Percentiles rank a stretch among this genome's conserved stretches.
These are phyloP conservation scores for Botryosphaeria agaves DNA, from an alignment of 2,329 filamentous ascomycete species.

Conservation along the genomic window DNA sequence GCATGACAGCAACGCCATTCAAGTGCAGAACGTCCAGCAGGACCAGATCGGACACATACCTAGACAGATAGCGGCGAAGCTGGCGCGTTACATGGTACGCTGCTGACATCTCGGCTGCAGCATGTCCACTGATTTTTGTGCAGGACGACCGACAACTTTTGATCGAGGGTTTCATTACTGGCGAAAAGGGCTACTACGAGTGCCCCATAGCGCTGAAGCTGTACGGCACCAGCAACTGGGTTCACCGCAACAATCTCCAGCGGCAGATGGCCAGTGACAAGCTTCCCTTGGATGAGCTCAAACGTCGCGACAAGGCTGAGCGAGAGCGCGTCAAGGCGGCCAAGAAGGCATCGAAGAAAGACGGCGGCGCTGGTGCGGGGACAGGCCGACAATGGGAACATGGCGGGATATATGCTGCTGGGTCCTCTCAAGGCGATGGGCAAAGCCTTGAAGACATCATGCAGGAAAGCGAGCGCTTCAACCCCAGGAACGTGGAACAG, in stretches of 20 bases:
- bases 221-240: conserved; percentile 46
- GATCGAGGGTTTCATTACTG: conserved; percentile 53
- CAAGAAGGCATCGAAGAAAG: conserved; percentile 17
- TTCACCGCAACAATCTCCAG: conserved; percentile 37
- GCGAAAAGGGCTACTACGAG: conserved; percentile 48
- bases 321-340: conserved; percentile 28
- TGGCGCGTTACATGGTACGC: conserved; percentile 55
- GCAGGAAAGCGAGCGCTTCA: conserved; percentile 46
- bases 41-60: conserved; percentile 67
- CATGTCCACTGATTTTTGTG: too few relatives aligned
- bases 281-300: conserved; percentile 37
- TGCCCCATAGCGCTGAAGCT: conserved; percentile 55
- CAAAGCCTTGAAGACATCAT: conserved; percentile 46
- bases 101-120: too few relatives aligned
- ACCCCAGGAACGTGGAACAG: conserved; percentile 45
- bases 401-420: conserved; percentile 12
- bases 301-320: conserved; percentile 34
- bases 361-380: conserved; percentile 8
- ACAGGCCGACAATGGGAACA: conserved; percentile 2
- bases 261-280: conserved; percentile 44
- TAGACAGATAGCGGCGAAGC: conserved; percentile 45
- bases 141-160: conserved; percentile 39
- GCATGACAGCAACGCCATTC: conserved; percentile 62
- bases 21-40: conserved; percentile 58
- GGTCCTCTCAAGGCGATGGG: conserved; percentile 11